Base-by-base conservation (phyloP, 306 rosid genomes). In the Rosa chinensis region DNA sequence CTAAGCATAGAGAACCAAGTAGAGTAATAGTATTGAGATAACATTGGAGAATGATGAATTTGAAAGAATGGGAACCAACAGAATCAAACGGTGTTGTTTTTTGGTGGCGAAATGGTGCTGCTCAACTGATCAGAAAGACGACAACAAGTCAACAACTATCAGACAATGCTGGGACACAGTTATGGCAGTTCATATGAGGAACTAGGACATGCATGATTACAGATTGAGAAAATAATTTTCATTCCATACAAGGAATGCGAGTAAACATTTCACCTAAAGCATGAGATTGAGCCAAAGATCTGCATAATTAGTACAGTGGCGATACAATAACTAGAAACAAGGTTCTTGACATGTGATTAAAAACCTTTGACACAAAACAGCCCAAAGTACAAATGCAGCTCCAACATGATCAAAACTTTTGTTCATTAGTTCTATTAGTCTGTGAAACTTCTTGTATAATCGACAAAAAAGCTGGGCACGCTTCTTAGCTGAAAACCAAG, bases 401-500 rank as follows among this genome's bases (percentile, higher is more conserved):
- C 21, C 44, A 0, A 37, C 12, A 35, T 37, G 9, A 35, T 16
- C 21, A 66, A 35, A 35, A 5, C 0, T 17, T 5, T 40, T 37
- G 49, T 18, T 66, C 48, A 6, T 17, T 39, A 66, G 23, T 66
- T 66, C 49, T 66, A 66, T 66, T 37, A 40, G 14, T 18, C 1
- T 20, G 37, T 62, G 23, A 67, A 10, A 21, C 10, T n/a, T 11
- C 8, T 10, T 8, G 52, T 7, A 66, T 18, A 11, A 45, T 12
- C 5, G 18, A 43, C 4, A 64, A 32, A 43, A 4, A 11, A 42
- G 3, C 52, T 20, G 52, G 13, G 18, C 23, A 66, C 28, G 1
- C 73, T 66, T 66, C 72, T 67, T 28, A 67, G 28, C 48, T 40
- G 73, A 69, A 63, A 69, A 69, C 37, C 50, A 12, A 37, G 12